phyloP scores from a whole-genome alignment of 352 stramenopile genomes.

The Globisporangium recalcitrans region DNA sequence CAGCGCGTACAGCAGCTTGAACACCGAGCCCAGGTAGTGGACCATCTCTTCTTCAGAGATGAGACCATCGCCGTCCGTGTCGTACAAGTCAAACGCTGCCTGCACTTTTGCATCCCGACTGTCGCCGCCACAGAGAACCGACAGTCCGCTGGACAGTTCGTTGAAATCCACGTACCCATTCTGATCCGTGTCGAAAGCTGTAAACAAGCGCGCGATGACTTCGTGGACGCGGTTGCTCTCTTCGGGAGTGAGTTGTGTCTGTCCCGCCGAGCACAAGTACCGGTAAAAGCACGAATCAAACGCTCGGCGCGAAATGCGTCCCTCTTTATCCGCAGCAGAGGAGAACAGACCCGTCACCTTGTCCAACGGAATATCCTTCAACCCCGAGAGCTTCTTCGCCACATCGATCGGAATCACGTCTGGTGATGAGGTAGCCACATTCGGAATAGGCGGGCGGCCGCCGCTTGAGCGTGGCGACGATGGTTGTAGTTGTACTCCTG shows the following conservation, averaged over 20 bases:
- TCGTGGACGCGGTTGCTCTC: slow-evolving; percentile 60
- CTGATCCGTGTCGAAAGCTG: slow-evolving; percentile 67
- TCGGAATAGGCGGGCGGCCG: not conserved
- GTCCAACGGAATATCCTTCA: slow-evolving; percentile 57
- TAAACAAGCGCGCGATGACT: slow-evolving; percentile 73
- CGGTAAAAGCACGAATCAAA: slow-evolving; percentile 80
- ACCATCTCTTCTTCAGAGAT: slow-evolving; percentile 85
- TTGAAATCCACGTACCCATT: slow-evolving; percentile 73
- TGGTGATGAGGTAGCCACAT: slow-evolving; percentile 10
- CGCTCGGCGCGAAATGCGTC: slow-evolving; percentile 53
- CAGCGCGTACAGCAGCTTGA: slow-evolving; percentile 71
- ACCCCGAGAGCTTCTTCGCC: slow-evolving; percentile 63
- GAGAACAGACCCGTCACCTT: slow-evolving; percentile 57
- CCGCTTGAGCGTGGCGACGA: not conserved
- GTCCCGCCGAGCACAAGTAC: slow-evolving; percentile 42
- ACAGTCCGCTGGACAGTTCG: slow-evolving; percentile 71
- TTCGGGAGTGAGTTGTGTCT: slow-evolving; percentile 26
- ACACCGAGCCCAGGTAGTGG: slow-evolving; percentile 82
- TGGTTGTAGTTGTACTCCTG: not conserved
- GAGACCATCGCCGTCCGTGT: slow-evolving; percentile 75
- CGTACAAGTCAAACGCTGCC: slow-evolving; percentile 81
- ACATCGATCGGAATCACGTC: slow-evolving; percentile 56
- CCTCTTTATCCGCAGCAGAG: slow-evolving; percentile 35
- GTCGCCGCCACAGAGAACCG: slow-evolving; percentile 55
- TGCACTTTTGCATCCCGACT: slow-evolving; percentile 61